phyloP scores from a whole-genome alignment of 306 rosid species.

The Mucuna pruriens region DNA sequence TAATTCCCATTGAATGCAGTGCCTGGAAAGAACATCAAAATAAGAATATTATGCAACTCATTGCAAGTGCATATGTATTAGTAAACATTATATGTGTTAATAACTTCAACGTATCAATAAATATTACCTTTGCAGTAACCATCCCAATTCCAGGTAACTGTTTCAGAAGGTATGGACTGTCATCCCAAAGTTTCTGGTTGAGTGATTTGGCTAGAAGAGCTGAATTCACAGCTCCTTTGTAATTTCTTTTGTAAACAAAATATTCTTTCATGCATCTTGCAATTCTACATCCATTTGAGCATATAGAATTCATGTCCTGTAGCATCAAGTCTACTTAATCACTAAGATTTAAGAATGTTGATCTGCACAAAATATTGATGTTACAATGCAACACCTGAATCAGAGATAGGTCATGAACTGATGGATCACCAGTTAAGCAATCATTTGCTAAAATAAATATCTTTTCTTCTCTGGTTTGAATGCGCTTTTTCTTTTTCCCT shows the following conservation, averaged over 20 bases:
- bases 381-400: conserved; percentile 67
- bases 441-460: conserved; percentile 86
- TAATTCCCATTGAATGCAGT: conserved; percentile 78
- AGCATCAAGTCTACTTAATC: conserved; percentile 37
- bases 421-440: conserved; percentile 97
- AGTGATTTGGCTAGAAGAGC: conserved; percentile 86
- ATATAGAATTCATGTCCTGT: conserved; percentile 89
- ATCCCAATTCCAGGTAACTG: conserved; percentile 98
- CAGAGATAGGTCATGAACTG: conserved; percentile 80
- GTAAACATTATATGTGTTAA: conserved; percentile 3
- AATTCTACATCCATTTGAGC: conserved; percentile 93
- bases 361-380: conserved; percentile 36
- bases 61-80: conserved; percentile 1
- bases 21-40: conserved; percentile 63
- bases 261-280: conserved; percentile 95
- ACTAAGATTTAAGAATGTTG: conserved; percentile 26
- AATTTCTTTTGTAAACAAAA: conserved; percentile 79
- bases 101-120: conserved; percentile 21
- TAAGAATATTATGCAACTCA: conserved; percentile 29
- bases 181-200: conserved; percentile 95
- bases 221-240: conserved; percentile 75
- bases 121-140: conserved; percentile 92
- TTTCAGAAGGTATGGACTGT: conserved; percentile 87
- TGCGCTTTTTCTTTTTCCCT: conserved; percentile 87
- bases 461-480: conserved; percentile 94